A percentile compares a stretch with the other conserved stretches of the same genome.
These are phyloP conservation scores for Hypoxylon rubiginosum DNA, from an alignment of 2,329 filamentous ascomycete genomes.

Conservation along the genomic window DNA sequence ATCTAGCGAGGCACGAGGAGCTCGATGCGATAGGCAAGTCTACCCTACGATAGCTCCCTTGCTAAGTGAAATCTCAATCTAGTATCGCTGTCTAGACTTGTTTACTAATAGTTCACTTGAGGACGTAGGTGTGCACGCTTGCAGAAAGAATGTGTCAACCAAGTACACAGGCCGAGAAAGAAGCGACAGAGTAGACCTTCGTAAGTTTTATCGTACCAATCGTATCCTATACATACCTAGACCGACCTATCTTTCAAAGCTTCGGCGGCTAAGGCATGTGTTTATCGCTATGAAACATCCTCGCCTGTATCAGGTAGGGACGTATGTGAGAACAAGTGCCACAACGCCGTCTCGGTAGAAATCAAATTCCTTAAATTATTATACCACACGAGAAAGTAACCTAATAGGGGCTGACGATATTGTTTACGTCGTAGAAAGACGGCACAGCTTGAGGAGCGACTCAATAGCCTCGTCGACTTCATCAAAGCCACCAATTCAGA, in stretches of 20 bases:
- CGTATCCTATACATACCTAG: neutral
- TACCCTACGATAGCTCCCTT: neutral
- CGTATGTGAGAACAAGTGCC: too few relatives aligned
- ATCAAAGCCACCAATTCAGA: constrained; percentile 57
- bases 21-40: constrained; percentile 60
- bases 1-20: constrained; percentile 52
- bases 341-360: neutral
- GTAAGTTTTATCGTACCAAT: constrained; percentile 54
- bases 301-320: too few relatives aligned
- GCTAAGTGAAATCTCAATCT: neutral
- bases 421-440: constrained; percentile 56
- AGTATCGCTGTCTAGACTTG: neutral
- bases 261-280: too few relatives aligned
- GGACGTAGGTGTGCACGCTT: constrained; percentile 61
- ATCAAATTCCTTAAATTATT: too few relatives aligned
- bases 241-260: too few relatives aligned
- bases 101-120: constrained; percentile 27
- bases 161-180: constrained; percentile 64
- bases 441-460: constrained; percentile 63
- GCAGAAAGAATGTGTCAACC: constrained; percentile 61
- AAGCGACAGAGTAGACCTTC: constrained; percentile 65
- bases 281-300: too few relatives aligned
- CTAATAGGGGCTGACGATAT: constrained; percentile 10
- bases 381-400: too few relatives aligned
- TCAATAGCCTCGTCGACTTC: constrained; percentile 64